Evolutionary conservation across 345 rosid species (phyloP).

Genomic region (Bruguiera parviflora): DNA sequence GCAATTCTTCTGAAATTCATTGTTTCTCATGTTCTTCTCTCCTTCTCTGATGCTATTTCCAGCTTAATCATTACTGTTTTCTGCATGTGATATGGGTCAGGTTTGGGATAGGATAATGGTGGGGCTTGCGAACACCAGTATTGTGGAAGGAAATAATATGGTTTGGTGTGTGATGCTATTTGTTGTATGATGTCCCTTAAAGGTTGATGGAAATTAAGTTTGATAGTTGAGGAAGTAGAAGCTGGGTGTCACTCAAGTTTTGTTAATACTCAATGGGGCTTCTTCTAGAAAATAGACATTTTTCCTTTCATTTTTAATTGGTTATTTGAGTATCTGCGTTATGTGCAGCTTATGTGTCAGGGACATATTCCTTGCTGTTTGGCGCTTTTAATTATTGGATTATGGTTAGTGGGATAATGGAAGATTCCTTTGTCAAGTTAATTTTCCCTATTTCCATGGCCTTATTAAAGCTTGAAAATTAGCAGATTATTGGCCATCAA

Average conservation of each 20-base stretch:
- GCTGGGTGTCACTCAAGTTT: too few relatives aligned
- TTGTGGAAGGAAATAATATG: too few relatives aligned
- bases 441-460: constrained; percentile 1
- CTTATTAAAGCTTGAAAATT: constrained; percentile 17
- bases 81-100: too few relatives aligned
- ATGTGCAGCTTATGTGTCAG: not conserved
- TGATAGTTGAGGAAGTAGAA: not conserved
- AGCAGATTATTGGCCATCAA: constrained; percentile 86
- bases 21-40: too few relatives aligned
- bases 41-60: too few relatives aligned
- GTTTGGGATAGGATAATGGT: too few relatives aligned
- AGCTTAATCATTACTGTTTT: too few relatives aligned
- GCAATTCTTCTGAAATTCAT: too few relatives aligned
- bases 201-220: too few relatives aligned
- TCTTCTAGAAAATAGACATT: not conserved
- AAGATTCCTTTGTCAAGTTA: not conserved
- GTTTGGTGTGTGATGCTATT: too few relatives aligned
- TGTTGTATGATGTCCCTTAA: too few relatives aligned
- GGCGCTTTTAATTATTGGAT: not conserved
- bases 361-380: not conserved
- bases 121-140: too few relatives aligned
- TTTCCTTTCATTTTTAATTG: not conserved
- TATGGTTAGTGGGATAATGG: not conserved
- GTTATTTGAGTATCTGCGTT: not conserved
- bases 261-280: not conserved